Conservation (phyloP, 306 rosid species). For the Hippophae gyantsensis region DNA sequence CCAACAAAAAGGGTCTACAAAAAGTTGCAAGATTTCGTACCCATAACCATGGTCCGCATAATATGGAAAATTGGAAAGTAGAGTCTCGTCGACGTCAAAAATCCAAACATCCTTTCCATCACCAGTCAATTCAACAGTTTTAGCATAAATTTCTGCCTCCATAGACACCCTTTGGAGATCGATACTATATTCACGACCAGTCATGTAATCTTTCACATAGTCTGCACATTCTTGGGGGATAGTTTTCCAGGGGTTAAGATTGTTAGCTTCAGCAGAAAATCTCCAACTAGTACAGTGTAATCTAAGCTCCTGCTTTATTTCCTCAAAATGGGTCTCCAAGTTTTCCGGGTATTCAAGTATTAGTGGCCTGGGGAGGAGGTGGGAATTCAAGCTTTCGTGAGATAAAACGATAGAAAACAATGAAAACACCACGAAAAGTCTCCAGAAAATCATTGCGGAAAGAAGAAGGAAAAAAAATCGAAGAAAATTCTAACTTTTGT, state of each 20-base stretch:
- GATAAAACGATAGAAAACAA: constrained; percentile 34
- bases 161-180: constrained; percentile 52
- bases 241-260: constrained; percentile 55
- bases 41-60: constrained; percentile 69
- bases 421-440: constrained; percentile 22
- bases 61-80: constrained; percentile 84
- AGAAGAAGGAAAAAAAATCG: neutral
- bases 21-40: constrained; percentile 21
- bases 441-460: constrained; percentile 22
- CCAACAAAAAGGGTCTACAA: neutral
- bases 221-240: constrained; percentile 53
- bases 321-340: constrained; percentile 15
- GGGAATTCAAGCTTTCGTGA: constrained; percentile 26
- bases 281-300: constrained; percentile 69
- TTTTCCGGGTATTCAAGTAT: constrained; percentile 39
- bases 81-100: constrained; percentile 82
- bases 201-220: constrained; percentile 55
- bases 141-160: constrained; percentile 53
- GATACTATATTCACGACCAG: constrained; percentile 36
- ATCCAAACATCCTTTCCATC: constrained; percentile 83
- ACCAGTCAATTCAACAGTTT: constrained; percentile 29
- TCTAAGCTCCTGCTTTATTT: constrained; percentile 26
- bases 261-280: constrained; percentile 72
- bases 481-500: too few relatives aligned
- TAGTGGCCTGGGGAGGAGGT: constrained; percentile 43